Base-by-base conservation (phyloP, 2,329 filamentous ascomycete genomes). In the Nemania sp. region DNA sequence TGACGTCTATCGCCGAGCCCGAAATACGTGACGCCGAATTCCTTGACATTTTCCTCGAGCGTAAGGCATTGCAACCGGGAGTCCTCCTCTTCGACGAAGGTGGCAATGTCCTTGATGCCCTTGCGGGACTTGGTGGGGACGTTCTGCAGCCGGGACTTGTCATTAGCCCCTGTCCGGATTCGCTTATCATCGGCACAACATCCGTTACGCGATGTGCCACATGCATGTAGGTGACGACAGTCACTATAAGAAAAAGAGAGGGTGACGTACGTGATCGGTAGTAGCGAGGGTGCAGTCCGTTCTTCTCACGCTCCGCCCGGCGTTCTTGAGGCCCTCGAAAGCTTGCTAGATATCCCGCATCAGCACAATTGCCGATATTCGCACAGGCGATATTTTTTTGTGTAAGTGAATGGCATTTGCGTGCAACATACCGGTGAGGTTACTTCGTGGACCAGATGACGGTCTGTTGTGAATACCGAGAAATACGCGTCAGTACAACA, bases 361-460 rank as follows among this genome's bases (percentile, higher is more conserved):
- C 55, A 68, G 71, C 61, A 18, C 21, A 65, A 59, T n/a, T 48
- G 49, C 21, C 42, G 10, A 29, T 29, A 7, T 29, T 29, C 25
- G 25, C 7, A 29, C 25, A 29, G 3, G 25, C 25, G 7, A 29
- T 29, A n/a, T n/a, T n/a, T n/a, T n/a, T n/a, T n/a, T 7, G 25
- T 29, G 25, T 29, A 29, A 29, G 25, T 29, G 25, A 29, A 7
- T 29, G 17, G 32, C 34, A 46, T 59, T 29, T 20, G 32, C 34
- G 48, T 59, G 58, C 46, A 63, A 77, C 88, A 74, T 84, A 92
- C 90, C 65, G 95, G 95, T 71, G 94, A 97, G 71, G 95, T 99
- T 75, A 99, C 95, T 83, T 99, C 95, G 76, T 99, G 95, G 64
- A 98, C 93, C 65, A 99, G 84, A 83, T 99, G 95, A 77, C 95